A percentile compares a stretch with the other conserved stretches of the same genome.
Evolutionary conservation across 495 filamentous ascomycete species (phyloP).

Genomic region (Astrothelium subdiscretum): DNA sequence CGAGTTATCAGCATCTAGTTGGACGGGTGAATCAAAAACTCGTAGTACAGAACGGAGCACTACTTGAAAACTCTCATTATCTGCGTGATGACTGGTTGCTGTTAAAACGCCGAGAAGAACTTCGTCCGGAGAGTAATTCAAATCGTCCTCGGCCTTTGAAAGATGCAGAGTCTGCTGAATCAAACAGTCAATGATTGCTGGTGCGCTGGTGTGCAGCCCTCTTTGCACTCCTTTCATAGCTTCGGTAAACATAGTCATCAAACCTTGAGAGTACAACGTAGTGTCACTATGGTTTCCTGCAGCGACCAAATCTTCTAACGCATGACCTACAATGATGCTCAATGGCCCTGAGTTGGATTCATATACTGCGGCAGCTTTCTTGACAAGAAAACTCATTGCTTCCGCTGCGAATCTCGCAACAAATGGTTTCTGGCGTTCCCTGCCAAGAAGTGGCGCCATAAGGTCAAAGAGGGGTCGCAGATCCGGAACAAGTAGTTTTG

Average conservation of each 20-base stretch:
- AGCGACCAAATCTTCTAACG: slow-evolving; percentile 52
- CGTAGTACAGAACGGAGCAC: slow-evolving; percentile 45
- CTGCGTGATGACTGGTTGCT: slow-evolving; percentile 71
- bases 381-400: slow-evolving; percentile 82
- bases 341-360: slow-evolving; percentile 59
- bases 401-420: slow-evolving; percentile 88
- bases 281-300: slow-evolving; percentile 38
- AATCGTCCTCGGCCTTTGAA: not conserved
- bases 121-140: slow-evolving; percentile 22
- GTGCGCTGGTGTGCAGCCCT: slow-evolving; percentile 67
- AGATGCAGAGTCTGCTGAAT: slow-evolving; percentile 19
- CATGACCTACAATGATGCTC: slow-evolving; percentile 53
- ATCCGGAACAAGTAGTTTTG: slow-evolving; percentile 71
- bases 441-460: slow-evolving; percentile 77
- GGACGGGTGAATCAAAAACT: not conserved
- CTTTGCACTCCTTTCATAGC: slow-evolving; percentile 72
- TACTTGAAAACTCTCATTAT: slow-evolving; percentile 53
- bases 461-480: slow-evolving; percentile 70
- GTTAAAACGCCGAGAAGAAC: slow-evolving; percentile 64
- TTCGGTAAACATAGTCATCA: slow-evolving; percentile 85
- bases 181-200: slow-evolving; percentile 56
- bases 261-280: slow-evolving; percentile 62
- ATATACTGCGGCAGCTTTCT: slow-evolving; percentile 68
- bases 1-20: not conserved
- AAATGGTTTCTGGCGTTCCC: slow-evolving; percentile 65